Percentiles rank a stretch among this genome's conserved stretches.
phyloP scores from a whole-genome alignment of 768 basidiomycete genomes.

The Dioszegia aurantiaca region DNA sequence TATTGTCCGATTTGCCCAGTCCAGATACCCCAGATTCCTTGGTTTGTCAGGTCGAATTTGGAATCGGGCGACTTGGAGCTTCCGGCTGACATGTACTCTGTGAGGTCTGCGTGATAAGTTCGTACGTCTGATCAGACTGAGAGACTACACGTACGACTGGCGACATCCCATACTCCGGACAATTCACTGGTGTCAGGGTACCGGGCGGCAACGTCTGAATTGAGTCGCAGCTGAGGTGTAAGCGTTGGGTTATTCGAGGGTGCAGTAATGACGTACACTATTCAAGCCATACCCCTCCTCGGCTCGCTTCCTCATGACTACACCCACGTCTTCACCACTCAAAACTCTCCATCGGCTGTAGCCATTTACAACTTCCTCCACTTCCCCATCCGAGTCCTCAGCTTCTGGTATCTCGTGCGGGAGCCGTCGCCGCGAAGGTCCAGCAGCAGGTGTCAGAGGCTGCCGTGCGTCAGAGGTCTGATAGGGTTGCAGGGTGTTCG shows the following conservation, averaged over 20 bases:
- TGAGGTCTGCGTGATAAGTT: slow-evolving; percentile 31
- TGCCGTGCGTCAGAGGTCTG: slow-evolving; percentile 3
- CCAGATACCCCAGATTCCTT: slow-evolving; percentile 48
- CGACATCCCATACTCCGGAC: slow-evolving; percentile 42
- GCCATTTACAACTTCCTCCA: slow-evolving; percentile 23
- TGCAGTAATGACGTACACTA: slow-evolving; percentile 33
- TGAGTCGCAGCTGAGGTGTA: slow-evolving; percentile 32
- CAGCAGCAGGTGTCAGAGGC: slow-evolving; percentile 7
- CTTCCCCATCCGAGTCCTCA: slow-evolving; percentile 17
- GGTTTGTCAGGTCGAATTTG: slow-evolving; percentile 37
- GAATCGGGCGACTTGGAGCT: slow-evolving; percentile 8
- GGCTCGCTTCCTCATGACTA: slow-evolving; percentile 41
- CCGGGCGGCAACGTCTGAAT: slow-evolving; percentile 41
- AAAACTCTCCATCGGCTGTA: slow-evolving; percentile 18
- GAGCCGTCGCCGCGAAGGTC: slow-evolving; percentile 10
- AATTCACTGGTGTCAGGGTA: slow-evolving; percentile 36
- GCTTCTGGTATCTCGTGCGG: slow-evolving; percentile 10
- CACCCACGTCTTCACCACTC: slow-evolving; percentile 36
- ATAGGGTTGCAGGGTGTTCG: neutral
- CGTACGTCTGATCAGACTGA: neutral
- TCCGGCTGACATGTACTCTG: slow-evolving; percentile 35
- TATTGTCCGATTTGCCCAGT: slow-evolving; percentile 8
- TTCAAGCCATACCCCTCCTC: slow-evolving; percentile 46
- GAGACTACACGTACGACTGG: slow-evolving; percentile 34
- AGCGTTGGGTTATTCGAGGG: slow-evolving; percentile 1